Percentiles rank a stretch among this genome's conserved stretches.
These are phyloP conservation scores for Fusarium mangiferae DNA, from an alignment of 2,329 filamentous ascomycete species.

Conservation along the genomic window DNA sequence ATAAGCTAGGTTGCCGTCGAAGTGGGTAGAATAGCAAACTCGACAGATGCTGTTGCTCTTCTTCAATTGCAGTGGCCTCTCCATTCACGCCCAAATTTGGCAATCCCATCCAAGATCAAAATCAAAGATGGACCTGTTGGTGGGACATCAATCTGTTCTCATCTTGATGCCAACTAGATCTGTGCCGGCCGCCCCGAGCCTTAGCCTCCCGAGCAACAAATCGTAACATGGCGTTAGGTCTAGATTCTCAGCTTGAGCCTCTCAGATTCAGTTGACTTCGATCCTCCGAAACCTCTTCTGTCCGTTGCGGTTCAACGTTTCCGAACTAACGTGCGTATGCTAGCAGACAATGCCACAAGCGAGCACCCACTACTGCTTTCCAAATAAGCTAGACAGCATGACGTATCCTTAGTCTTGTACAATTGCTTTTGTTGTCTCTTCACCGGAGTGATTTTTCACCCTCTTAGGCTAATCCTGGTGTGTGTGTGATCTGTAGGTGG, in stretches of 20 bases:
- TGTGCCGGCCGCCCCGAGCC: conserved; percentile 21
- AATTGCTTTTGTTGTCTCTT: conserved; percentile 41
- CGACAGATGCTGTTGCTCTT: conserved; percentile 5
- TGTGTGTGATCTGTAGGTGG: neutral
- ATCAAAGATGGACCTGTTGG: conserved; percentile 7
- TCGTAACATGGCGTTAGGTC: conserved; percentile 32
- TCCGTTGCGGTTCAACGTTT: conserved; percentile 5
- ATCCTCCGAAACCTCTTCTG: neutral
- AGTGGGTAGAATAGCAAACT: conserved; percentile 25
- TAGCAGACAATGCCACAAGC: conserved; percentile 2
- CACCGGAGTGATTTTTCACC: neutral
- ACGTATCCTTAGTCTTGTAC: conserved; percentile 13
- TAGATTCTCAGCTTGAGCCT: conserved; percentile 12
- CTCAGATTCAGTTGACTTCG: neutral
- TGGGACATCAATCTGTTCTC: conserved; percentile 9
- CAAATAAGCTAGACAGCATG: conserved; percentile 17
- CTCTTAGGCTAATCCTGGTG: conserved; percentile 7
- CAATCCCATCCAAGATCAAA: neutral
- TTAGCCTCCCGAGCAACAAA: conserved; percentile 7
- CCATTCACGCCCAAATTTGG: neutral
- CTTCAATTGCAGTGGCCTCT: neutral
- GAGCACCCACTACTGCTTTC: conserved; percentile 9
- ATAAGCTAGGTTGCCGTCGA: conserved; percentile 11
- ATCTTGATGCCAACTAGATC: conserved; percentile 20
- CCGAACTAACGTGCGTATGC: neutral